phyloP scores from a whole-genome alignment of 768 basidiomycete species.

The Kwoniella mangroviensis region DNA sequence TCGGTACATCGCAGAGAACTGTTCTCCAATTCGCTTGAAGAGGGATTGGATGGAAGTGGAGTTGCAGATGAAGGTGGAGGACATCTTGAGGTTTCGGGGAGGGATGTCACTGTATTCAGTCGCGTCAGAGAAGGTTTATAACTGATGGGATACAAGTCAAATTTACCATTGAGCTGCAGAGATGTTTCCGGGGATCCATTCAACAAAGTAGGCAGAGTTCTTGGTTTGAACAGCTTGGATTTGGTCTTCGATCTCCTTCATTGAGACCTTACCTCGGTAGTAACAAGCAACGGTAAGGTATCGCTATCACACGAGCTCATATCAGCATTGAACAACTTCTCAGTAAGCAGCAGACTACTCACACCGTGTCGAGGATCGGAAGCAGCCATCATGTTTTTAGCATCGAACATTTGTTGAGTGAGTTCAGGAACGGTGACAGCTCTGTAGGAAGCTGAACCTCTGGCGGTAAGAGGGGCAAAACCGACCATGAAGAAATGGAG shows the following conservation, averaged over 20 bases:
- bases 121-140: constrained; percentile 3
- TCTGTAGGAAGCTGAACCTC: constrained; percentile 83
- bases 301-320: constrained; percentile 58
- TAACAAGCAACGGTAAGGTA: constrained; percentile 97
- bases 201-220: constrained; percentile 97
- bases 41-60: constrained; percentile 96
- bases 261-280: constrained; percentile 99
- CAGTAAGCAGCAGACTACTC: constrained; percentile 24
- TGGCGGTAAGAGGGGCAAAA: constrained; percentile 84
- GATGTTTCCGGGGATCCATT: constrained; percentile 99
- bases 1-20: constrained; percentile 96
- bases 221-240: constrained; percentile 94
- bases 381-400: constrained; percentile 81
- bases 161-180: constrained; percentile 84
- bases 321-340: constrained; percentile 1
- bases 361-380: constrained; percentile 90
- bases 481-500: constrained; percentile 96
- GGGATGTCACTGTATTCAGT: constrained; percentile 71
- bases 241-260: constrained; percentile 99
- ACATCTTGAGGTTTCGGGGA: constrained; percentile 93
- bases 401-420: constrained; percentile 99
- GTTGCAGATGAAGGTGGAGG: constrained; percentile 96
- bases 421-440: constrained; percentile 96
- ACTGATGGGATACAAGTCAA: background rate
- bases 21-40: constrained; percentile 97